Evolutionary conservation across 2,329 filamentous ascomycete genomes (phyloP).

Genomic region (Exserohilum rostratum): DNA sequence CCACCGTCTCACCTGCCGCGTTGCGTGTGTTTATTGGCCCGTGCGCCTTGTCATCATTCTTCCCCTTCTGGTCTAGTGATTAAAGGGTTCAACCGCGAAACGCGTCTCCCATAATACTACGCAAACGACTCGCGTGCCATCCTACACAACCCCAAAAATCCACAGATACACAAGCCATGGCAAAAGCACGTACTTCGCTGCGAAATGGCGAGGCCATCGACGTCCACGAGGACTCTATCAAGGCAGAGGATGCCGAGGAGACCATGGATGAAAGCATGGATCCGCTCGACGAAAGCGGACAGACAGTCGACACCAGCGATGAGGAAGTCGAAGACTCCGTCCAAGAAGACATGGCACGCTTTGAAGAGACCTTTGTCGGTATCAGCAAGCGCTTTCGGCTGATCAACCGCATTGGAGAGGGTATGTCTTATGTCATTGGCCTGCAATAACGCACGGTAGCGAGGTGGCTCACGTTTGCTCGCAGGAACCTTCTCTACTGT

Average conservation of each 20-base stretch:
- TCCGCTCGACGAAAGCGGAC: slow-evolving; percentile 58
- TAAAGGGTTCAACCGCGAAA: slow-evolving; percentile 9
- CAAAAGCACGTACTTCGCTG: slow-evolving; percentile 38
- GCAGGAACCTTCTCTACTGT: slow-evolving; percentile 96
- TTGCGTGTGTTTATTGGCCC: slow-evolving; percentile 26
- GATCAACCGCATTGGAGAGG: slow-evolving; percentile 97
- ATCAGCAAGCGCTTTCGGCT: slow-evolving; percentile 85
- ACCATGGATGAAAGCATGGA: slow-evolving; percentile 56
- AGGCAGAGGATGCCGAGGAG: slow-evolving; percentile 49
- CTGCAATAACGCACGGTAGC: slow-evolving; percentile 34
- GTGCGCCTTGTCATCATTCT: slow-evolving; percentile 15
- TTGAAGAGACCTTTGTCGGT: slow-evolving; percentile 80
- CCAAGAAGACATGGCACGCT: slow-evolving; percentile 82
- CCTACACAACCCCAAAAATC: slow-evolving; percentile 16
- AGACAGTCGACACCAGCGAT: slow-evolving; percentile 52
- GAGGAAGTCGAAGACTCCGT: slow-evolving; percentile 73
- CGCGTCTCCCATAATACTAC: slow-evolving; percentile 17
- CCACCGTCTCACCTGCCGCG: slow-evolving; percentile 22
- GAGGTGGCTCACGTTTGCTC: slow-evolving; percentile 29
- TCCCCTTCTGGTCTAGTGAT: slow-evolving; percentile 21
- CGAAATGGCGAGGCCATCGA: slow-evolving; percentile 36
- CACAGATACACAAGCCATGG: slow-evolving; percentile 29
- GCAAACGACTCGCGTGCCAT: slow-evolving; percentile 7
- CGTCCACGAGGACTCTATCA: slow-evolving; percentile 35
- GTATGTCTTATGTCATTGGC: slow-evolving; percentile 55